These are phyloP conservation scores for Penicillium sp. DNA, from an alignment of 2,329 filamentous ascomycete species.

Conservation along the genomic window DNA sequence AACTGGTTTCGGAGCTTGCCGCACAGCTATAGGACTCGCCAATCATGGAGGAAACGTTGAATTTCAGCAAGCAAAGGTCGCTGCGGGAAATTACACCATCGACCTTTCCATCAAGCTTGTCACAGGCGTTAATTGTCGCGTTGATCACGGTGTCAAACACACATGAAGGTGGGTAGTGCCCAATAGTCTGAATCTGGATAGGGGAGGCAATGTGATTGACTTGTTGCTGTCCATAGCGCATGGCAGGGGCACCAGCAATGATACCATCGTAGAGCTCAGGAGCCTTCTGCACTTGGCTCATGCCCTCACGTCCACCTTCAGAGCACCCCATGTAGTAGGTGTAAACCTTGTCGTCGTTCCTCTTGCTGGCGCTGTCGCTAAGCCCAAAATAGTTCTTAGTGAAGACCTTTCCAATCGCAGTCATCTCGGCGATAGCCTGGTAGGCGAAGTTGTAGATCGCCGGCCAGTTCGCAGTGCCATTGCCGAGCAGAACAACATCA, in stretches of 20 bases:
- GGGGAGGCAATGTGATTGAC: constrained; percentile 43
- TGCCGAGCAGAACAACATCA: constrained; percentile 43
- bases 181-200: constrained; percentile 40
- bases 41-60: constrained; percentile 48
- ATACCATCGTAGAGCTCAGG: constrained; percentile 49
- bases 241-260: constrained; percentile 50
- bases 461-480: constrained; percentile 45
- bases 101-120: constrained; percentile 54
- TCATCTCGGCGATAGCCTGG: constrained; percentile 54
- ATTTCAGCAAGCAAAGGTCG: constrained; percentile 50
- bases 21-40: constrained; percentile 49
- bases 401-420: constrained; percentile 46
- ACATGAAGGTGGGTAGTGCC: constrained; percentile 45
- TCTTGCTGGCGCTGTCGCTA: constrained; percentile 34
- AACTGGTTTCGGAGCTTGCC: constrained; percentile 28
- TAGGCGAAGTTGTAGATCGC: constrained; percentile 42
- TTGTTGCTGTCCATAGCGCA: constrained; percentile 47
- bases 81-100: constrained; percentile 56
- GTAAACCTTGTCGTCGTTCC: constrained; percentile 48
- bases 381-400: constrained; percentile 43
- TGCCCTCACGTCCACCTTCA: constrained; percentile 55
- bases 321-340: constrained; percentile 58
- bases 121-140: constrained; percentile 55
- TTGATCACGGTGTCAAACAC: constrained; percentile 44
- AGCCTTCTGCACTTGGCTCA: constrained; percentile 54